phyloP scores from a whole-genome alignment of 108 stramenopile genomes.

The Cyclostephanos tholiformis region DNA sequence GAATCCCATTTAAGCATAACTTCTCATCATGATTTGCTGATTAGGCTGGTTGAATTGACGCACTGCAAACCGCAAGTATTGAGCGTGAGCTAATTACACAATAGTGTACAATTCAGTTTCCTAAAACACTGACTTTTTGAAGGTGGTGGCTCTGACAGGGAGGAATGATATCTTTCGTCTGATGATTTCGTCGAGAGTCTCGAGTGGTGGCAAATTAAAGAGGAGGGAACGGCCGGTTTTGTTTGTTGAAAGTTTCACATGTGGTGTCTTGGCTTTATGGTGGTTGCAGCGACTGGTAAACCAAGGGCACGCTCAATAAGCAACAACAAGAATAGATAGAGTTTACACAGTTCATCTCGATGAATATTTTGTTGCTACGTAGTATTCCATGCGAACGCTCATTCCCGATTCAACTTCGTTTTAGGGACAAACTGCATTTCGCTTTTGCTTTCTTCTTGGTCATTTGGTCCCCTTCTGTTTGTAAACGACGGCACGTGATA shows the following conservation, averaged over 20 bases:
- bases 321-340: conserved; percentile 8
- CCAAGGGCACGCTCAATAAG: neutral
- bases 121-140: no score
- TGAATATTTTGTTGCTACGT: conserved; percentile 10
- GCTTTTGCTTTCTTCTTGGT: neutral
- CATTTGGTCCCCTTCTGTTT: neutral
- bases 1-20: no score
- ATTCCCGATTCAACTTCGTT: neutral
- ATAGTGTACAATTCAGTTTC: no score
- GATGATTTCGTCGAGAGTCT: neutral
- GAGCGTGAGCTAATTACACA: no score
- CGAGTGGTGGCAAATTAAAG: neutral
- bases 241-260: neutral
- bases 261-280: no score
- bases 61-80: no score
- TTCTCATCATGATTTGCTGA: no score
- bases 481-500: neutral
- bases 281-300: no score
- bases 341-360: neutral
- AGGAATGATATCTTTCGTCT: no score
- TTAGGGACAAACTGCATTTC: neutral
- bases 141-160: no score
- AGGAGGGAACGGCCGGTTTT: neutral
- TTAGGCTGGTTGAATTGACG: no score
- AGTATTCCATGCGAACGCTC: conserved; percentile 2